These are phyloP conservation scores for Lentinula guzmanii DNA, from an alignment of 768 basidiomycete genomes.

Conservation along the genomic window DNA sequence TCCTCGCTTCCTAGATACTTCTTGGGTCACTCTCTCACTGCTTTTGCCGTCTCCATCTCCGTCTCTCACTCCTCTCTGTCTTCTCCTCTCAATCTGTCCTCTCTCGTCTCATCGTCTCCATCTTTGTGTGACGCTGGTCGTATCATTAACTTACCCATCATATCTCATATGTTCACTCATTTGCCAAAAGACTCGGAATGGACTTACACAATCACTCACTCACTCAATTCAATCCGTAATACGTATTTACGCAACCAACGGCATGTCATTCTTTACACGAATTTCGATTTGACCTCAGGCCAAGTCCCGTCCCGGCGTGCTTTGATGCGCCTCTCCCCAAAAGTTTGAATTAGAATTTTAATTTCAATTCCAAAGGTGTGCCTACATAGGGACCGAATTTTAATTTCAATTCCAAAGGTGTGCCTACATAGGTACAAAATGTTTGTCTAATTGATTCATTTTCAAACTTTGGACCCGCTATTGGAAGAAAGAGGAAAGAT, in stretches of 20 bases:
- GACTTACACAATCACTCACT: background rate
- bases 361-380: too few relatives aligned
- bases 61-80: background rate
- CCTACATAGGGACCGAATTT: too few relatives aligned
- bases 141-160: background rate
- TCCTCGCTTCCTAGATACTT: background rate
- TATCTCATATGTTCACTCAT: conserved; percentile 6
- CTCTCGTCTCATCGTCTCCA: background rate
- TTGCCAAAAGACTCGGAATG: background rate
- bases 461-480: too few relatives aligned
- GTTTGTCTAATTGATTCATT: too few relatives aligned
- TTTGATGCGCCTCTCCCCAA: too few relatives aligned
- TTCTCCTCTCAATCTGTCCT: background rate
- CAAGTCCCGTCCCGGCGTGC: too few relatives aligned
- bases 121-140: conserved; percentile 7
- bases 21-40: background rate
- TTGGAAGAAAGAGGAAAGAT: too few relatives aligned
- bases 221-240: background rate
- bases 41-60: background rate
- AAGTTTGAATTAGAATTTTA: too few relatives aligned
- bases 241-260: background rate
- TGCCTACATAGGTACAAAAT: too few relatives aligned
- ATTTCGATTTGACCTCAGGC: too few relatives aligned
- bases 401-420: too few relatives aligned
- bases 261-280: background rate